Conservation (phyloP, 257 asterid species). For the Lavandula angustifolia region DNA sequence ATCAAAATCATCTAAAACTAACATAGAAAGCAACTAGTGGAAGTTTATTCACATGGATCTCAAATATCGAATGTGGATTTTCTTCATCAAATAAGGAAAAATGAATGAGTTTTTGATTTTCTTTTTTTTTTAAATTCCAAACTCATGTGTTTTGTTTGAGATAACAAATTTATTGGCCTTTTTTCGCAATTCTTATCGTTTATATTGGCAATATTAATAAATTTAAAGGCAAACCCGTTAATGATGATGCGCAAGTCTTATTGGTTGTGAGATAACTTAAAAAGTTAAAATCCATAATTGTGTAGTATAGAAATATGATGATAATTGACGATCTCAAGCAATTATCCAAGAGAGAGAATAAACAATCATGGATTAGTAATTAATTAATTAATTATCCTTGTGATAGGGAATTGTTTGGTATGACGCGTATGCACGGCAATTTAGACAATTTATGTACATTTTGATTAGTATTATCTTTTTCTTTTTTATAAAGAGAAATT, state of each 20-base stretch:
- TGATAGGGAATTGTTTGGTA: conserved; percentile 15
- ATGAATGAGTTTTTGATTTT: no score
- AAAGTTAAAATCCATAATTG: conserved; percentile 1
- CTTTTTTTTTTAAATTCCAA: no score
- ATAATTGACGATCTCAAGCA: not conserved
- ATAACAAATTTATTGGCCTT: no score
- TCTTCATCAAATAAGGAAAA: no score
- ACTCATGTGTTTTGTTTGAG: not conserved
- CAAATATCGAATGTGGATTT: conserved; percentile 10
- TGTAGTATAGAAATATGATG: not conserved
- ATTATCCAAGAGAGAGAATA: not conserved
- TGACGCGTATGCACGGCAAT: conserved; percentile 1
- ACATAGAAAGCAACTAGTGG: not conserved
- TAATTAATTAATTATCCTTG: conserved; percentile 20
- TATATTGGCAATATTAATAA: not conserved
- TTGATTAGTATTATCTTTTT: no score
- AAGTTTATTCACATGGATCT: conserved; percentile 3
- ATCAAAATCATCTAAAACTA: conserved; percentile 9
- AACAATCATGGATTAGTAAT: conserved; percentile 5
- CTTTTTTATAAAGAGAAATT: no score
- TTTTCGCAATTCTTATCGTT: no score
- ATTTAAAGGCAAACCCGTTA: not conserved
- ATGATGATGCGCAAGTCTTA: not conserved
- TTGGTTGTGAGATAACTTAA: conserved; percentile 27
- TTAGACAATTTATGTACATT: not conserved